Base-by-base conservation (phyloP, 306 rosid species). In the Urtica urens region DNA sequence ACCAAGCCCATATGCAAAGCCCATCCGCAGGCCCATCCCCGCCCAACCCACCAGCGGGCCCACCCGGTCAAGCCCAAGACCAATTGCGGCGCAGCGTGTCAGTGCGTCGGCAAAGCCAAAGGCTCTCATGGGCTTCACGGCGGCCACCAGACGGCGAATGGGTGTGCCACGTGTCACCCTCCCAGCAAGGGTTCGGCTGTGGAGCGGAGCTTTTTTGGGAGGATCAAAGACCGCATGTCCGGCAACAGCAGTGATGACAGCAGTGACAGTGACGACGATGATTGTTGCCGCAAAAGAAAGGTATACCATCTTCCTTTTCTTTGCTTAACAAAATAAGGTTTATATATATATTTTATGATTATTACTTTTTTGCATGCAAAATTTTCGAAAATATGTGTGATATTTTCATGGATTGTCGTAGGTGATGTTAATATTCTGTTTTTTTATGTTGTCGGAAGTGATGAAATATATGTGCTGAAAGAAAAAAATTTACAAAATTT, bases 201-300 rank as follows among this genome's bases (percentile, higher is more conserved):
- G 45, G 69, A 73, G 2, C 24, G 1, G 53, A 73, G 68, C 56
- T 33, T 73, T 58, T 68, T 73, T 55, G 31, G 28, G 58, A 74
- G 59, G 58, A 57, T 74, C 23, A 57, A 57, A 60, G 55, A 41
- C 31, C 57, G 57, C 30, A 9, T 57, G 13, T 30, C 58, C 21
- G 43, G 46, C 17, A 37, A 23, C 34, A 23, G 38, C 17, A 40
- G 46, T 33, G 19, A 34, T 23, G 24, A 8, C n/a, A 57, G 62
- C 35, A 44, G 33, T 1, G 23, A 35, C 42, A 53, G 46, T 4
- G 46, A 30, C 6, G 62, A 57, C 22, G 6, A 30, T 17, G 34
- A 54, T 5, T 23, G 30, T 7, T 57, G 53, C 44, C 22, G 10
- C 20, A 45, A 45, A 16, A 57, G 33, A 39, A 57, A 57, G 62